Conservation (phyloP, 2,329 filamentous ascomycete species). For the Cladophialophora carrionii region DNA sequence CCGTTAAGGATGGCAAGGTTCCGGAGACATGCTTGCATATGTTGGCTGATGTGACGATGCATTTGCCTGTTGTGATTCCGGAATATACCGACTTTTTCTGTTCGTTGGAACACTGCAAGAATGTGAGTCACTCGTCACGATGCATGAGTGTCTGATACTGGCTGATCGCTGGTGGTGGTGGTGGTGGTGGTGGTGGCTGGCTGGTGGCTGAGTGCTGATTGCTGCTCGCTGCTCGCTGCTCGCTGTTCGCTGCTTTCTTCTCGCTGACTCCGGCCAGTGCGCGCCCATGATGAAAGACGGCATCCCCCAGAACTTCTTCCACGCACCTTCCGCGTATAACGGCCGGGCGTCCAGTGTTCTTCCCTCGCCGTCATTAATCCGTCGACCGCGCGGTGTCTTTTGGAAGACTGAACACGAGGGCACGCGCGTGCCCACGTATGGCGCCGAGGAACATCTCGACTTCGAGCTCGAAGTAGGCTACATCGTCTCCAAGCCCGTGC, state of each 20-base stretch:
- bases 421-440: conserved; percentile 48
- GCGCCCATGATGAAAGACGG: conserved; percentile 42
- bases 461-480: conserved; percentile 57
- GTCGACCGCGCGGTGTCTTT: conserved; percentile 22
- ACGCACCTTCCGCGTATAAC: conserved; percentile 58
- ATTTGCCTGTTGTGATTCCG: conserved; percentile 59
- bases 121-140: conserved; percentile 2
- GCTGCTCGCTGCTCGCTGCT: too few species aligned
- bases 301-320: conserved; percentile 53
- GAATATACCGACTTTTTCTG: conserved; percentile 65
- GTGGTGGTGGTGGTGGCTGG: too few species aligned
- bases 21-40: conserved; percentile 33
- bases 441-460: conserved; percentile 62
- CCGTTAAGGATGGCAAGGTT: conserved; percentile 8
- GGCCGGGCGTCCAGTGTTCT: conserved; percentile 46
- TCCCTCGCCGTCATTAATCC: conserved; percentile 18
- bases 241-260: too few species aligned
- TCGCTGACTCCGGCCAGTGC: conserved; percentile 9
- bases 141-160: neutral
- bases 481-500: conserved; percentile 49
- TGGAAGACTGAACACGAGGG: conserved; percentile 14
- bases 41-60: conserved; percentile 51
- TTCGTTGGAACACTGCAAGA: conserved; percentile 55
- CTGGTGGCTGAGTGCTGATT: too few species aligned
- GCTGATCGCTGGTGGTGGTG: too few species aligned